Percentiles rank a stretch among this genome's conserved stretches.
Conservation (phyloP, 2,329 filamentous ascomycete genomes). For the Pyrenophora graminea region DNA sequence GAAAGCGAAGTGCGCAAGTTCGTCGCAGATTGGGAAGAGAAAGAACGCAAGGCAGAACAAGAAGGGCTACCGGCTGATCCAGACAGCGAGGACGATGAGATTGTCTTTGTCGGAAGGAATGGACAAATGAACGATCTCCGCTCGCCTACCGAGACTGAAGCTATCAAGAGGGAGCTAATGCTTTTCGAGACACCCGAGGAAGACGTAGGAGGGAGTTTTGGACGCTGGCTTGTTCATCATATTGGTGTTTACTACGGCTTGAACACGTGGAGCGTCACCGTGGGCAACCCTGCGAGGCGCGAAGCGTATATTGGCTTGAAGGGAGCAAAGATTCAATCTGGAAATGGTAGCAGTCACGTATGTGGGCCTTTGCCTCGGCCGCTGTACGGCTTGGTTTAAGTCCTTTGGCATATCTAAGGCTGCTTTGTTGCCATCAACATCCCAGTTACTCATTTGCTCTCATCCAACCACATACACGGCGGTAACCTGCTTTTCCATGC, state of each 20-base stretch:
- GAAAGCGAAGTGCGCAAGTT: conserved; percentile 84
- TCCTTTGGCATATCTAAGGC: no score
- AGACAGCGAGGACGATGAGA: conserved; percentile 75
- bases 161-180: conserved; percentile 66
- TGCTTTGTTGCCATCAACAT: no score
- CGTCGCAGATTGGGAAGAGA: conserved; percentile 65
- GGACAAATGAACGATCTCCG: conserved; percentile 65
- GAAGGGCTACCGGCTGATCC: conserved; percentile 53
- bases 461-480: no score
- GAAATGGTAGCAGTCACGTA: conserved; percentile 9
- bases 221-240: conserved; percentile 89
- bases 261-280: conserved; percentile 77
- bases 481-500: no score
- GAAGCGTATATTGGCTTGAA: conserved; percentile 83
- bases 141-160: conserved; percentile 55
- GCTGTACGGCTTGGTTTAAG: conserved; percentile 42
- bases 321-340: conserved; percentile 46
- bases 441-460: no score
- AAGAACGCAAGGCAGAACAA: conserved; percentile 54
- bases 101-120: conserved; percentile 81
- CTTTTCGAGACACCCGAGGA: conserved; percentile 80
- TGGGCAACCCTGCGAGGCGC: conserved; percentile 70
- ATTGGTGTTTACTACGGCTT: conserved; percentile 92
- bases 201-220: conserved; percentile 78
- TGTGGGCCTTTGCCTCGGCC: conserved; percentile 40